A percentile compares a stretch with the other conserved stretches of the same genome.
phyloP scores from a whole-genome alignment of 2,329 filamentous ascomycete species.

The Thelonectria rubi region DNA sequence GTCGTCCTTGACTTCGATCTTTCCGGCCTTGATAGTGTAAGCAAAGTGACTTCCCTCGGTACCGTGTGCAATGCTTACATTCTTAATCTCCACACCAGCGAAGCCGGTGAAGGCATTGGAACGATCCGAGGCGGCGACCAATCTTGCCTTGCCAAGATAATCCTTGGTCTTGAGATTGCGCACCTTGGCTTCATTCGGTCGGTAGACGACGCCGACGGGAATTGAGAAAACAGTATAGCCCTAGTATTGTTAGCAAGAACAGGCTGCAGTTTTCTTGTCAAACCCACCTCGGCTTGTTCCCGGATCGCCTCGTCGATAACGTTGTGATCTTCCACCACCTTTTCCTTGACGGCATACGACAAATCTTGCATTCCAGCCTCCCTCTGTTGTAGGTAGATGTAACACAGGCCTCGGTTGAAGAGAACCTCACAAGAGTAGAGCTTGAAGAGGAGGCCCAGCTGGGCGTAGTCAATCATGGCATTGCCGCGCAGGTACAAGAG shows the following conservation, averaged over 20 bases:
- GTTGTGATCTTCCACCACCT: slow-evolving; percentile 94
- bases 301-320: slow-evolving; percentile 97
- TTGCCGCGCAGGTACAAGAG: slow-evolving; percentile 94
- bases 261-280: too few species aligned
- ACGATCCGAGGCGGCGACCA: slow-evolving; percentile 88
- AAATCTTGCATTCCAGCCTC: slow-evolving; percentile 92
- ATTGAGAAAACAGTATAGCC: slow-evolving; percentile 99
- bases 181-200: slow-evolving; percentile 96
- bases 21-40: slow-evolving; percentile 55
- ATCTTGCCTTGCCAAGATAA: slow-evolving; percentile 93
- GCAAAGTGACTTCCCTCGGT: slow-evolving; percentile 6
- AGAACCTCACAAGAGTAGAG: slow-evolving; percentile 97
- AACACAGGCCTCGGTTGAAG: slow-evolving; percentile 96
- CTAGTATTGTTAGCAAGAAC: slow-evolving; percentile 56
- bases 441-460: slow-evolving; percentile 94
- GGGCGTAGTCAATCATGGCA: slow-evolving; percentile 97
- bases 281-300: slow-evolving; percentile 85
- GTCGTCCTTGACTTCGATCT: slow-evolving; percentile 74
- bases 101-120: slow-evolving; percentile 85
- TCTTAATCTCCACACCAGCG: slow-evolving; percentile 80
- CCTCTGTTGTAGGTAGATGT: slow-evolving; percentile 94
- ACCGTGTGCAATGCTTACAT: slow-evolving; percentile 54
- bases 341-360: slow-evolving; percentile 90
- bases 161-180: slow-evolving; percentile 98
- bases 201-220: slow-evolving; percentile 92